These are phyloP conservation scores for Cutaneotrichosporon sp. DNA, from an alignment of 1,284 basidiomycete species.

Conservation along the genomic window DNA sequence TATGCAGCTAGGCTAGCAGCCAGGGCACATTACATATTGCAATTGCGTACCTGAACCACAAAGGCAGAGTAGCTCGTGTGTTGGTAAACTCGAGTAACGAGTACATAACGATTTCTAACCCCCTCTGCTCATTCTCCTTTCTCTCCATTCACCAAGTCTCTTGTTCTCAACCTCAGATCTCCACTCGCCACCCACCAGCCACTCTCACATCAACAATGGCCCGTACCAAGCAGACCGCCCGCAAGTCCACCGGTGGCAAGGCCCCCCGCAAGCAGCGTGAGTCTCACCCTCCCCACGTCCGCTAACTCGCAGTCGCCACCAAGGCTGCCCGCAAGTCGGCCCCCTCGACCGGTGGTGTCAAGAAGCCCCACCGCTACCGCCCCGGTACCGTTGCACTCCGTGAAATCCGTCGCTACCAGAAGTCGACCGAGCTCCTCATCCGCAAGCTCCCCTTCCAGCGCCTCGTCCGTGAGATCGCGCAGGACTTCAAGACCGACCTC, in stretches of 20 bases:
- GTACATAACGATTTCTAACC: no score
- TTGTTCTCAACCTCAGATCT: background rate
- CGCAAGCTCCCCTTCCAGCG: conserved; percentile 91
- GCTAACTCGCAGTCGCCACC: conserved; percentile 43
- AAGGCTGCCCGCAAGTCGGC: conserved; percentile 54
- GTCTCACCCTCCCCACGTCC: background rate
- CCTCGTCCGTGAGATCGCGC: conserved; percentile 67
- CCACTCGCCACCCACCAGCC: conserved; percentile 1
- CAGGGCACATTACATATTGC: no score
- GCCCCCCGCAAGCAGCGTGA: conserved; percentile 52
- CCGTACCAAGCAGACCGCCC: conserved; percentile 57
- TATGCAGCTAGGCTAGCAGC: no score
- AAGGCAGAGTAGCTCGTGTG: no score
- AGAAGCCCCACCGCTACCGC: conserved; percentile 60
- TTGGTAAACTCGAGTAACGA: no score
- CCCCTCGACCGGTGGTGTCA: conserved; percentile 55
- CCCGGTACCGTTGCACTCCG: conserved; percentile 56
- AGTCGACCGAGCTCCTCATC: conserved; percentile 83
- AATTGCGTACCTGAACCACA: no score
- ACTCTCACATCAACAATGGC: conserved; percentile 35
- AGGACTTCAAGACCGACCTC: conserved; percentile 74
- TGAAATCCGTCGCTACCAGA: conserved; percentile 57
- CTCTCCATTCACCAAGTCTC: background rate
- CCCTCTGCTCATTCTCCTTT: background rate
- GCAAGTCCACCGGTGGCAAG: conserved; percentile 59